Evolutionary conservation across 176 grass and related monocot species (phyloP).

Genomic region (Hordeum marinum): DNA sequence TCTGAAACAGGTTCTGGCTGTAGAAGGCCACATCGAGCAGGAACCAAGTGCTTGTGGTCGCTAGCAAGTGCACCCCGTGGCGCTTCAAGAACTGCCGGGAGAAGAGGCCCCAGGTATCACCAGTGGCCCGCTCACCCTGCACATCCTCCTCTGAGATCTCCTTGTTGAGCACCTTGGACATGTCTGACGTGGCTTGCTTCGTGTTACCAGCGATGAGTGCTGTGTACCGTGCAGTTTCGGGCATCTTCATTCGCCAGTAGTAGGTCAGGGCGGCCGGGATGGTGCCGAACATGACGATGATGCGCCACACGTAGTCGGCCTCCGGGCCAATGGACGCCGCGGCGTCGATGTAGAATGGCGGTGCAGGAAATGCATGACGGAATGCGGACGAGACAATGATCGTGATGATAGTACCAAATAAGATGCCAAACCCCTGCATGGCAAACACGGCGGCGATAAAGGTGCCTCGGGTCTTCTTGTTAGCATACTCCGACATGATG

Average conservation of each 20-base stretch:
- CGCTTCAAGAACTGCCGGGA: constrained; percentile 42
- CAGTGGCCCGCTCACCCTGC: neutral
- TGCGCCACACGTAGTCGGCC: constrained; percentile 71
- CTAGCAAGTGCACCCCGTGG: constrained; percentile 59
- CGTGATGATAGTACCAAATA: constrained; percentile 48
- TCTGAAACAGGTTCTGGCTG: constrained; percentile 88
- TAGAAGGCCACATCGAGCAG: constrained; percentile 49
- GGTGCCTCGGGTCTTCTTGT: constrained; percentile 65
- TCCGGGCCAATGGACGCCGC: constrained; percentile 26
- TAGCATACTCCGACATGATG: constrained; percentile 79
- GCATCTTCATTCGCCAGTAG: constrained; percentile 96
- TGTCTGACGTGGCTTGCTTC: constrained; percentile 64
- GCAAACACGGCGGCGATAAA: constrained; percentile 90
- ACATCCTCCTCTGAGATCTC: constrained; percentile 32
- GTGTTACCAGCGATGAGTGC: constrained; percentile 63
- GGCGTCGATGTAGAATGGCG: constrained; percentile 19
- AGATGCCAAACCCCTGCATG: constrained; percentile 77
- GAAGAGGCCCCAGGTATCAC: constrained; percentile 57
- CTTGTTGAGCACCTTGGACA: constrained; percentile 57
- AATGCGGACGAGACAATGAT: constrained; percentile 46
- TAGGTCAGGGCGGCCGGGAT: constrained; percentile 54
- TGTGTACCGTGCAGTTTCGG: constrained; percentile 86
- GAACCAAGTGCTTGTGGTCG: constrained; percentile 74
- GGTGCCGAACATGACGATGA: constrained; percentile 76
- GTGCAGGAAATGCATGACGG: constrained; percentile 33